Conservation (phyloP, 1,284 basidiomycete genomes). For the Ceratobasidium sp. region DNA sequence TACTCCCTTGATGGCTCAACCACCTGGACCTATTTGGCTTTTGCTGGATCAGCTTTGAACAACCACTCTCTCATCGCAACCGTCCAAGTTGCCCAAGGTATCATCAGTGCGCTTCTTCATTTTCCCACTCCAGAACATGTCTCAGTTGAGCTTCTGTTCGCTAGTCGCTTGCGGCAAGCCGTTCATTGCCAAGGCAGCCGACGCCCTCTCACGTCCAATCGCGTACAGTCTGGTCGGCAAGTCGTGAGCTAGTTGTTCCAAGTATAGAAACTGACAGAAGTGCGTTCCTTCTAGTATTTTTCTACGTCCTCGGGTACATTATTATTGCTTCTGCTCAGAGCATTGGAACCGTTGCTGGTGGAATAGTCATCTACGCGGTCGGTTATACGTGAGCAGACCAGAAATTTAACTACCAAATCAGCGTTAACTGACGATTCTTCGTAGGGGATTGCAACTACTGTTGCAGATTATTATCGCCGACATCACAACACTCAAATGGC, state of each 20-base stretch:
- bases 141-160: conserved; percentile 59
- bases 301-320: conserved; percentile 55
- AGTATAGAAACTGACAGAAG: conserved; percentile 25
- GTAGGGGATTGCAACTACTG: conserved; percentile 63
- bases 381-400: conserved; percentile 54
- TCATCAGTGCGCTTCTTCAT: conserved; percentile 56
- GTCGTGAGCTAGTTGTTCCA: conserved; percentile 34
- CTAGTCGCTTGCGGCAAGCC: conserved; percentile 66
- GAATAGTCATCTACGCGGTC: conserved; percentile 53
- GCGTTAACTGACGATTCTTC: conserved; percentile 48
- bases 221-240: conserved; percentile 60
- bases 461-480: conserved; percentile 64
- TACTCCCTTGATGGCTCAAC: conserved; percentile 81
- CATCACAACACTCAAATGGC: conserved; percentile 66
- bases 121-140: conserved; percentile 51
- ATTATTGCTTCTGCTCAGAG: conserved; percentile 62
- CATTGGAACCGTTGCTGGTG: conserved; percentile 61
- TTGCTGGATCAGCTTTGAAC: conserved; percentile 71
- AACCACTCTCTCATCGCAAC: conserved; percentile 75
- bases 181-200: conserved; percentile 65
- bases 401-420: not conserved
- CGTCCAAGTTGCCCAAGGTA: conserved; percentile 70
- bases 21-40: conserved; percentile 75
- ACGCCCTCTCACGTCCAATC: conserved; percentile 56
- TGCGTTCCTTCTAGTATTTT: conserved; percentile 28